A percentile compares a stretch with the other conserved stretches of the same genome.
Conservation (phyloP, 345 rosid species). For the Sisymbrium altissimum region DNA sequence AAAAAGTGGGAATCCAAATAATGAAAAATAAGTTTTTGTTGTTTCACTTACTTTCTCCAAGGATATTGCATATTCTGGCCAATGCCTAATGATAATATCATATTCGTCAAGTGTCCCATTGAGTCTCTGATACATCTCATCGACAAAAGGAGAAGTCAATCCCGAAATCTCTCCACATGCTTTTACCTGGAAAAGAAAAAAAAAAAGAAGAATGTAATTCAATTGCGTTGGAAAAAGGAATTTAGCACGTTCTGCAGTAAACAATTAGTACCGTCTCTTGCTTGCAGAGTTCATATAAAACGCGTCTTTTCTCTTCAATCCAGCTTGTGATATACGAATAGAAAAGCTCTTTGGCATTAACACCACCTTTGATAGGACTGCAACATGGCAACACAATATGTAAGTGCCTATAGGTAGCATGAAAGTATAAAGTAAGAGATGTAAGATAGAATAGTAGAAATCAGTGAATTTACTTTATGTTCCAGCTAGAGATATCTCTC, state of each 20-base stretch:
- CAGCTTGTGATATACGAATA: constrained; percentile 72
- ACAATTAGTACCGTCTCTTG: constrained; percentile 66
- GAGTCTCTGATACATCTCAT: constrained; percentile 81
- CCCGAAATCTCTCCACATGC: constrained; percentile 69
- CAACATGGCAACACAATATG: constrained; percentile 25
- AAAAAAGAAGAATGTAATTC: constrained; percentile 12
- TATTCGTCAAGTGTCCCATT: constrained; percentile 63
- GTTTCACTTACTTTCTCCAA: constrained; percentile 69
- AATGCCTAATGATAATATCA: constrained; percentile 71
- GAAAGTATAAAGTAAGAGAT: not conserved
- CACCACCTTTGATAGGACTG: constrained; percentile 90
- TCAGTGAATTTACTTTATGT: constrained; percentile 45
- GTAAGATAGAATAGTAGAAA: not conserved
- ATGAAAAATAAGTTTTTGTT: not conserved
- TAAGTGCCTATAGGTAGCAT: constrained; percentile 8
- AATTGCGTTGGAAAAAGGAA: not conserved
- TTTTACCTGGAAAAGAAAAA: constrained; percentile 56
- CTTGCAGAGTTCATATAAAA: constrained; percentile 77
- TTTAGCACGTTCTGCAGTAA: not conserved
- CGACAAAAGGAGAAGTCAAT: constrained; percentile 84
- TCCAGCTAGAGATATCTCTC: constrained; percentile 80
- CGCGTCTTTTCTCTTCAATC: constrained; percentile 77
- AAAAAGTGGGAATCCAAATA: not conserved
- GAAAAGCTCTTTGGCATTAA: constrained; percentile 83
- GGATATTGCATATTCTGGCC: constrained; percentile 79